Evolutionary conservation across 768 basidiomycete species (phyloP).

Genomic region (Pleurotus djamor): DNA sequence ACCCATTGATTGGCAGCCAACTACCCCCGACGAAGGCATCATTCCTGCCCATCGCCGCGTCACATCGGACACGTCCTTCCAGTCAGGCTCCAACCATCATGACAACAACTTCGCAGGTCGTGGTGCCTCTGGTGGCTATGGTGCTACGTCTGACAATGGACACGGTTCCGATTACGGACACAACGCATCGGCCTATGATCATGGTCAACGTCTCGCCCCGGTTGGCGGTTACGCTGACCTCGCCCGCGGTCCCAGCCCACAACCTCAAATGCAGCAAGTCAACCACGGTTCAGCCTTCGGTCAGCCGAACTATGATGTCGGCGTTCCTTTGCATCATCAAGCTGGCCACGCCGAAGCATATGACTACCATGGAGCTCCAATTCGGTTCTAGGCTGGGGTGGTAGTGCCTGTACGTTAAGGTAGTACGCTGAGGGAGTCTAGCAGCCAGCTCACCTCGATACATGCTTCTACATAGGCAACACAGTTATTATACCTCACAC

Average conservation of each 20-base stretch:
- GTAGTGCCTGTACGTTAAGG: constrained; percentile 2
- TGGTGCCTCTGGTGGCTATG: constrained; percentile 20
- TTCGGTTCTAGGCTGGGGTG: neutral
- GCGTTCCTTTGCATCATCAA: constrained; percentile 64
- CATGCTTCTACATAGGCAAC: neutral
- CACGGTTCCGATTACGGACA: constrained; percentile 24
- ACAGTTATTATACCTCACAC: constrained; percentile 2
- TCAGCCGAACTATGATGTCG: constrained; percentile 46
- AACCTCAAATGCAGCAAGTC: constrained; percentile 62
- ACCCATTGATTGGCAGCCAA: constrained; percentile 89
- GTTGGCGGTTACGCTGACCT: constrained; percentile 84
- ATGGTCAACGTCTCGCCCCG: constrained; percentile 48
- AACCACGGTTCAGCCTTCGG: constrained; percentile 44
- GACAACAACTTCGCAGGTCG: constrained; percentile 17
- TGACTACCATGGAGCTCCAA: constrained; percentile 22
- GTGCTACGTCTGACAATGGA: constrained; percentile 26
- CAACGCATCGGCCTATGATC: constrained; percentile 43
- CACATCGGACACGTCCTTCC: constrained; percentile 65
- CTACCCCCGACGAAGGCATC: constrained; percentile 43
- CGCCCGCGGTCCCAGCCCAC: constrained; percentile 71
- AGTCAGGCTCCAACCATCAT: constrained; percentile 45
- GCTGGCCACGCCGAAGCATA: constrained; percentile 33
- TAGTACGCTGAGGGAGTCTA: neutral
- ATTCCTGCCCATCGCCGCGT: constrained; percentile 50
- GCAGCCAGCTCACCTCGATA: neutral